These are phyloP conservation scores for Pilatotrama ljubarskyi DNA, from an alignment of 768 basidiomycete genomes.

Conservation along the genomic window DNA sequence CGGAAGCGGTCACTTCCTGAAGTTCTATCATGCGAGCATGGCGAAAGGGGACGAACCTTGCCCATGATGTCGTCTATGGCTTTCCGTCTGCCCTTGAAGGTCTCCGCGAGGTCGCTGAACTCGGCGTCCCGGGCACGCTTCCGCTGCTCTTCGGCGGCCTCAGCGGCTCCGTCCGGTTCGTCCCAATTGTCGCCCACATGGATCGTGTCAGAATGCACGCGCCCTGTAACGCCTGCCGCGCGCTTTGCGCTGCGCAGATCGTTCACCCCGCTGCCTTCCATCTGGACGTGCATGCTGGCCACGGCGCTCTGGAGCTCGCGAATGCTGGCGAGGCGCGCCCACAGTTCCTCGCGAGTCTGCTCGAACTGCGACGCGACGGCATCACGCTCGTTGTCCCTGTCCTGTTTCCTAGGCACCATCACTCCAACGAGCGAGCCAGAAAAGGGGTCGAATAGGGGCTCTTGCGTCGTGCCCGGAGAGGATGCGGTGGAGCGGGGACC, in stretches of 20 bases:
- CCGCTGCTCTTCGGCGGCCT: conserved; percentile 58
- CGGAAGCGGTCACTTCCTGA: conserved; percentile 10
- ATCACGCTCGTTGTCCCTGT: conserved; percentile 19
- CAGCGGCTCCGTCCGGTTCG: conserved; percentile 51
- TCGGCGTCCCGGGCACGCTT: conserved; percentile 57
- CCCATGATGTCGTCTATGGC: conserved; percentile 72
- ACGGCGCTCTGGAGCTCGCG: conserved; percentile 72
- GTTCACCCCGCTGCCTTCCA: conserved; percentile 63
- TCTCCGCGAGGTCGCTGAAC: conserved; percentile 64
- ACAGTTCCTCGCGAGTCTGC: conserved; percentile 50
- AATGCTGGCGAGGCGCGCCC: conserved; percentile 69
- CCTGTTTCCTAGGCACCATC: conserved; percentile 27
- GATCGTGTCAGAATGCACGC: conserved; percentile 44
- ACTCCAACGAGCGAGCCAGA: conserved; percentile 46
- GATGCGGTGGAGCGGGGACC: conserved; percentile 20
- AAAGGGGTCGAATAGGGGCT: conserved; percentile 47
- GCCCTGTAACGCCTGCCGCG: conserved; percentile 14
- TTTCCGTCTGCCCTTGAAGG: conserved; percentile 69
- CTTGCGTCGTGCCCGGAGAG: conserved; percentile 24
- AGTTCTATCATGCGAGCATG: neutral
- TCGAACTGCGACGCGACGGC: conserved; percentile 20
- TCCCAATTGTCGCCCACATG: conserved; percentile 45
- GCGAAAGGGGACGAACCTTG: conserved; percentile 49
- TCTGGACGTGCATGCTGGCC: conserved; percentile 68
- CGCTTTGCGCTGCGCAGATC: conserved; percentile 25